A percentile compares a stretch with the other conserved stretches of the same genome.
Conservation (phyloP, 495 filamentous ascomycete species). For the Xylaria curta region DNA sequence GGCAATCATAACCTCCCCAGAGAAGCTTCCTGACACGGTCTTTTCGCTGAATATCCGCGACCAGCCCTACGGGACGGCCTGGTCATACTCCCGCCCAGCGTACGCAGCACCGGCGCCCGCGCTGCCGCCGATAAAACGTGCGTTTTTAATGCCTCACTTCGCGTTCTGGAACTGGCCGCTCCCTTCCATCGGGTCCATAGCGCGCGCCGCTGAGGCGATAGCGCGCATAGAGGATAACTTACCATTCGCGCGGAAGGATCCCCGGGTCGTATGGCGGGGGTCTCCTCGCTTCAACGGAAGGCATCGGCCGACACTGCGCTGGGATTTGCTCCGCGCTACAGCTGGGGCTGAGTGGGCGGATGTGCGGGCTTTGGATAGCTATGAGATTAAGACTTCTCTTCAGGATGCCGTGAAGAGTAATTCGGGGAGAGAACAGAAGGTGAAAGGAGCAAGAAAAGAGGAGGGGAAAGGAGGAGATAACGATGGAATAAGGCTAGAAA, state of each 20-base stretch:
- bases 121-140: conserved; percentile 26
- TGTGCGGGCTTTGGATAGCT: conserved; percentile 48
- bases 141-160: conserved; percentile 74
- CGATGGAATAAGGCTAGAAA: background rate
- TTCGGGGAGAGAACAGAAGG: background rate
- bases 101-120: conserved; percentile 35
- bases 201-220: conserved; percentile 51
- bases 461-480: background rate
- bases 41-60: conserved; percentile 59
- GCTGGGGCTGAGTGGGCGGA: conserved; percentile 51
- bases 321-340: conserved; percentile 37
- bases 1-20: conserved; percentile 56
- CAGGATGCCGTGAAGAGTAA: background rate
- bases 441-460: background rate
- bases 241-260: conserved; percentile 38
- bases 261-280: conserved; percentile 16
- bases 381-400: background rate
- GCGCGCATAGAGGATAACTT: conserved; percentile 33
- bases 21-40: conserved; percentile 64
- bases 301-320: conserved; percentile 32
- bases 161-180: conserved; percentile 69
- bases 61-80: conserved; percentile 47
- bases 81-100: conserved; percentile 45
- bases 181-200: conserved; percentile 56
- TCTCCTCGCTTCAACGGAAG: conserved; percentile 37